phyloP scores from a whole-genome alignment of 129 eudicot genomes.

The Pulicaria dysenterica region DNA sequence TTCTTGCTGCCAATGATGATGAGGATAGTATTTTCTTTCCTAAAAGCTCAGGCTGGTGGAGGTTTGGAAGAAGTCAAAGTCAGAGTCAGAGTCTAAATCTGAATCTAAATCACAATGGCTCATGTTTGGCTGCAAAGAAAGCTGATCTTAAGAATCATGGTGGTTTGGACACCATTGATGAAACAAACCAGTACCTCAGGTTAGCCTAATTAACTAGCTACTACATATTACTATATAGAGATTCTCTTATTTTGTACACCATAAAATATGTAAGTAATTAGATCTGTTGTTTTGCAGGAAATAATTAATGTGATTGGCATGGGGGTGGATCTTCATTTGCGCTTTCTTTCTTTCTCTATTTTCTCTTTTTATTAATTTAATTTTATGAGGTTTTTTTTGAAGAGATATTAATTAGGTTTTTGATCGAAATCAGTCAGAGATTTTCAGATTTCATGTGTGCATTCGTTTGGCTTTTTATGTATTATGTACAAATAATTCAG shows the following conservation, averaged over 20 bases:
- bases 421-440: slow-evolving; percentile 14
- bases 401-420: slow-evolving; percentile 16
- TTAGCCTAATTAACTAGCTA: background rate
- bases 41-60: slow-evolving; percentile 71
- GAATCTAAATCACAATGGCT: slow-evolving; percentile 37
- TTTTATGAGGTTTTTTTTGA: slow-evolving; percentile 25
- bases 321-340: slow-evolving; percentile 8
- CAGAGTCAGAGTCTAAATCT: slow-evolving; percentile 44
- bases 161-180: slow-evolving; percentile 71
- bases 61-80: slow-evolving; percentile 58
- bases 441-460: slow-evolving; percentile 29
- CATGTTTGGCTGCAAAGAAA: slow-evolving; percentile 38
- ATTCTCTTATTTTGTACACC: background rate
- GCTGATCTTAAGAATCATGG: slow-evolving; percentile 42
- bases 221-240: background rate
- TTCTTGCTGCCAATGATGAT: slow-evolving; percentile 58
- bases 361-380: slow-evolving; percentile 1
- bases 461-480: slow-evolving; percentile 21
- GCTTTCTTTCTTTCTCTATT: no score
- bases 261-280: background rate
- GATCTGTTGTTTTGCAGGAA: slow-evolving; percentile 30
- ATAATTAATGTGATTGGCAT: background rate
- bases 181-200: slow-evolving; percentile 50
- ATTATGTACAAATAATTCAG: slow-evolving; percentile 30
- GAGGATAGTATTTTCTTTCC: slow-evolving; percentile 44